Conservation (phyloP, 768 basidiomycete genomes). For the Galerina sulciceps region DNA sequence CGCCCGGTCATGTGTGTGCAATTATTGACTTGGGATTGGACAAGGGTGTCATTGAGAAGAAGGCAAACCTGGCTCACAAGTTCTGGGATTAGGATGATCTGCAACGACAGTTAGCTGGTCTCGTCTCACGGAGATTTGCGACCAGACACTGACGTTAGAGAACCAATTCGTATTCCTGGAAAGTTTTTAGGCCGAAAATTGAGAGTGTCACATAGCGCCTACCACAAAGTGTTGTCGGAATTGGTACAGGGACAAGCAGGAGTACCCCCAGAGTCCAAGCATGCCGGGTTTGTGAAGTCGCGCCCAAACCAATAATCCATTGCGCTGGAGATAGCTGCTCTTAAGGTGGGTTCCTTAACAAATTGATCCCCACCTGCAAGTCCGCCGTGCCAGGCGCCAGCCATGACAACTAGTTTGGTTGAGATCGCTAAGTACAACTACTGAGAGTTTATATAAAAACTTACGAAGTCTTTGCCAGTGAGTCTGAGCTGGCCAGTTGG, state of each 20-base stretch:
- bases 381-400: constrained; percentile 62
- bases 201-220: neutral
- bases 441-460: constrained; percentile 11
- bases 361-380: constrained; percentile 43
- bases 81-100: constrained; percentile 66
- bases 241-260: constrained; percentile 58
- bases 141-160: constrained; percentile 46
- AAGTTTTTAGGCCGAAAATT: neutral
- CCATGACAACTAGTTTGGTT: constrained; percentile 47
- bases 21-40: constrained; percentile 40
- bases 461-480: constrained; percentile 62
- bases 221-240: constrained; percentile 47
- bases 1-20: constrained; percentile 57
- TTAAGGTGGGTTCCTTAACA: constrained; percentile 42
- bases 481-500: constrained; percentile 70
- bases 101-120: neutral
- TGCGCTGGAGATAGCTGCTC: constrained; percentile 46
- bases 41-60: constrained; percentile 52
- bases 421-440: neutral
- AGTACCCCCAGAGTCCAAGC: constrained; percentile 59
- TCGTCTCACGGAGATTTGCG: neutral
- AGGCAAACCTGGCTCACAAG: constrained; percentile 62
- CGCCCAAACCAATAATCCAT: constrained; percentile 69
- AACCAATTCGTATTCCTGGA: constrained; percentile 71
- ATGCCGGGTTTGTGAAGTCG: constrained; percentile 57